phyloP scores from a whole-genome alignment of 108 stramenopile species.

The Nannochloropsis salina region DNA sequence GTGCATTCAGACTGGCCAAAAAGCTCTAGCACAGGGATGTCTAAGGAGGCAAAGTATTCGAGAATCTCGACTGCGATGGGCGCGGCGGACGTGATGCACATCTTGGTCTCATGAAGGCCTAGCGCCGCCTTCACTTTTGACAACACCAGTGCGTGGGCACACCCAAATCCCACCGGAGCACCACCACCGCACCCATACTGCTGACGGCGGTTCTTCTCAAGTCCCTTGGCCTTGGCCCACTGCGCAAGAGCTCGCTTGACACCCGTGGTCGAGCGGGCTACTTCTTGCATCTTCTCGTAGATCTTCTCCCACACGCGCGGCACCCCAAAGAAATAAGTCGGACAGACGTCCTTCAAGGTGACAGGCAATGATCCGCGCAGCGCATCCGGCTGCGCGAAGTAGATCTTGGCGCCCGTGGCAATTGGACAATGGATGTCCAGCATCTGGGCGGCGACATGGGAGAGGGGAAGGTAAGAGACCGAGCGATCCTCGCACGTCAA shows the following conservation, averaged over 20 bases:
- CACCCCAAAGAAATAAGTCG: slow-evolving; percentile 71
- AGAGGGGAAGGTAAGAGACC: slow-evolving; percentile 55
- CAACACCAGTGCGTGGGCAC: slow-evolving; percentile 49
- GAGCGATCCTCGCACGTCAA: slow-evolving; percentile 29
- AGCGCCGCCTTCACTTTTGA: slow-evolving; percentile 57
- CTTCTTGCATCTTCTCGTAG: slow-evolving; percentile 65
- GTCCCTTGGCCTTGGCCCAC: slow-evolving; percentile 60
- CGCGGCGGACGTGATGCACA: slow-evolving; percentile 59
- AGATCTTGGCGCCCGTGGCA: slow-evolving; percentile 40
- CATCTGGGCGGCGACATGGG: slow-evolving; percentile 42
- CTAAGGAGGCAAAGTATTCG: slow-evolving; percentile 63
- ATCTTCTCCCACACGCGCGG: slow-evolving; percentile 81
- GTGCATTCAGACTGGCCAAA: slow-evolving; percentile 71
- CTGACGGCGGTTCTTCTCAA: slow-evolving; percentile 43
- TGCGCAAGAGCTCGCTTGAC: slow-evolving; percentile 61
- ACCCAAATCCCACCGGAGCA: slow-evolving; percentile 42
- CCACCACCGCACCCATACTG: slow-evolving; percentile 58
- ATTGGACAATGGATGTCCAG: slow-evolving; percentile 62
- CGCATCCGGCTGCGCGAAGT: slow-evolving; percentile 70
- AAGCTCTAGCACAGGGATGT: slow-evolving; percentile 63
- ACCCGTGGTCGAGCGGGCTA: slow-evolving; percentile 58
- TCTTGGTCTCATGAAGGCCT: slow-evolving; percentile 58
- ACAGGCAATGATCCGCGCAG: slow-evolving; percentile 60
- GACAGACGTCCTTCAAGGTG: slow-evolving; percentile 62
- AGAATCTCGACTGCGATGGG: slow-evolving; percentile 62